Conservation (phyloP, 2,329 filamentous ascomycete genomes). For the Penicillium freii region DNA sequence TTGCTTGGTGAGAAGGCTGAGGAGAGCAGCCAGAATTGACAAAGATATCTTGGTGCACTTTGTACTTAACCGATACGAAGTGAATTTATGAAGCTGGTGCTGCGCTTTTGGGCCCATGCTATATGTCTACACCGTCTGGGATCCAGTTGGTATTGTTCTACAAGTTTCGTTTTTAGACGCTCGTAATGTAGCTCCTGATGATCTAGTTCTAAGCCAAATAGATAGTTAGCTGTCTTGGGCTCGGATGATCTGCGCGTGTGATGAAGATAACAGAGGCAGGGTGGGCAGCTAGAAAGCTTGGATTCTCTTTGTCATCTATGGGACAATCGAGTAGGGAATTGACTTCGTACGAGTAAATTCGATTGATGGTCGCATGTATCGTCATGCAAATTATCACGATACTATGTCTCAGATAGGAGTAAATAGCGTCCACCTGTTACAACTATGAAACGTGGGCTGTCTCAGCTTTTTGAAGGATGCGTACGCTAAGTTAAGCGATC, state of each 20-base stretch:
- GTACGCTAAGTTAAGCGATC: no score
- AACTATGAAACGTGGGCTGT: no score
- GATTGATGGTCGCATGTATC: no score
- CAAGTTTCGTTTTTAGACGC: not conserved
- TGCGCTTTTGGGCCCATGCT: not conserved
- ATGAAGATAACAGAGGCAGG: not conserved
- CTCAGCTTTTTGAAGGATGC: no score
- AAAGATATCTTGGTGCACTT: not conserved
- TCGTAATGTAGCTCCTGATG: not conserved
- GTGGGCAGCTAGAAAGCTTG: not conserved
- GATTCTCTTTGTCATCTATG: not conserved
- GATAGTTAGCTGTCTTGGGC: not conserved
- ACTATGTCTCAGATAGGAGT: no score
- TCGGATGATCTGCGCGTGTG: not conserved
- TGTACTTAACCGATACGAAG: not conserved
- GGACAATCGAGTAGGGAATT: not conserved
- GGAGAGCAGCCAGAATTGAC: not conserved
- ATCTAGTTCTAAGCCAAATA: not conserved
- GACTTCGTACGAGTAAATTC: no score
- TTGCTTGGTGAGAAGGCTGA: not conserved
- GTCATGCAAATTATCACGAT: no score
- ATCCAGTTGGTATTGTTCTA: not conserved
- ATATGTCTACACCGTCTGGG: not conserved
- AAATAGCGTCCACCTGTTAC: no score
- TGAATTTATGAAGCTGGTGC: not conserved